Percentiles rank a stretch among this genome's conserved stretches.
phyloP scores from a whole-genome alignment of 2,329 filamentous ascomycete genomes.

The Colletotrichum phormii region DNA sequence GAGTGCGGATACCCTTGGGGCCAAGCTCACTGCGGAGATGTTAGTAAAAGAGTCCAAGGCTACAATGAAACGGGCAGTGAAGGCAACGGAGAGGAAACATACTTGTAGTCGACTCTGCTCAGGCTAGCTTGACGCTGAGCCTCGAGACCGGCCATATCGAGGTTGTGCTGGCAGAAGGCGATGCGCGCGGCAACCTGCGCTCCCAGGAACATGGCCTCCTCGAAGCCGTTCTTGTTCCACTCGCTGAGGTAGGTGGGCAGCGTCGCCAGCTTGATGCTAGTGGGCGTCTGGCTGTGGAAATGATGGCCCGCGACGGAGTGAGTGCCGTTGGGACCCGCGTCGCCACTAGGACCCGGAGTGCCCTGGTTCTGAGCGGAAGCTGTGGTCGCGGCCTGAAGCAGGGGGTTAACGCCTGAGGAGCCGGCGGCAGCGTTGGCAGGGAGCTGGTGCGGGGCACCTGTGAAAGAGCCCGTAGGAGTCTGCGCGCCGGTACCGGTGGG shows the following conservation, averaged over 20 bases:
- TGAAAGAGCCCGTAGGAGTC: conserved; percentile 79
- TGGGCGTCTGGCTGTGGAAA: conserved; percentile 79
- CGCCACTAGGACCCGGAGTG: conserved; percentile 55
- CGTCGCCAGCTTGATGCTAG: conserved; percentile 81
- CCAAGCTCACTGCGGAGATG: conserved; percentile 59
- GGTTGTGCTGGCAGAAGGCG: conserved; percentile 69
- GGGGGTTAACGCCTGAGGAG: conserved; percentile 80
- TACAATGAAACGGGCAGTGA: not conserved
- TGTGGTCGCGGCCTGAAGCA: conserved; percentile 90
- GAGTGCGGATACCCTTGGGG: conserved; percentile 64
- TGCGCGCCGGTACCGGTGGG: conserved; percentile 91
- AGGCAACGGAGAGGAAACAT: conserved; percentile 44
- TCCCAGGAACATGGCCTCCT: conserved; percentile 88
- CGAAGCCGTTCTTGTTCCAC: conserved; percentile 84
- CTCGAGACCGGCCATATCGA: conserved; percentile 64
- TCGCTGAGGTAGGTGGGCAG: conserved; percentile 89
- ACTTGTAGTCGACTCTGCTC: conserved; percentile 72
- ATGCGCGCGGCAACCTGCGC: conserved; percentile 83
- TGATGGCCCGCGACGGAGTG: conserved; percentile 55
- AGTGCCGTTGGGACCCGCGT: conserved; percentile 43
- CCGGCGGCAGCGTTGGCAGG: conserved; percentile 46
- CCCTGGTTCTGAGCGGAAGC: conserved; percentile 57
- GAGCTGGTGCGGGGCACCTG: conserved; percentile 65
- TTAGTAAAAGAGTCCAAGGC: conserved; percentile 21
- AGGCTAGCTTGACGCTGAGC: conserved; percentile 67